Percentiles rank a stretch among this genome's conserved stretches.
Conservation (phyloP, 129 eudicot genomes). For the Centrapalus pauciflorus region DNA sequence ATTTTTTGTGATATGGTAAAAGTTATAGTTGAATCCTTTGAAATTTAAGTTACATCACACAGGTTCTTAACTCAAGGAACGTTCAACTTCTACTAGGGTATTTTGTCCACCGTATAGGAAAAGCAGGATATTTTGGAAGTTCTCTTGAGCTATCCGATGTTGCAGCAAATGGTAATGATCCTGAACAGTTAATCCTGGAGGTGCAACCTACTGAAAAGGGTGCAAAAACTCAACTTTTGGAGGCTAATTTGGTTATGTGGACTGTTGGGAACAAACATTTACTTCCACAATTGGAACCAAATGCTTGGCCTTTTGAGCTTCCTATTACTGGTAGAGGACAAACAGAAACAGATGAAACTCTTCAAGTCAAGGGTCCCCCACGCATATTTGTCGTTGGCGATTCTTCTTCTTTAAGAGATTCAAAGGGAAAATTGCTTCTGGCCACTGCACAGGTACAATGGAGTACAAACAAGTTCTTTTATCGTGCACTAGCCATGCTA, state of each 20-base stretch:
- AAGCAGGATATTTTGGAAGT: conserved; percentile 23
- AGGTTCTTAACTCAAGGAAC: conserved; percentile 87
- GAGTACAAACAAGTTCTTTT: conserved; percentile 13
- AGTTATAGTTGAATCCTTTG: neutral
- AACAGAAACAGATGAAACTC: conserved; percentile 96
- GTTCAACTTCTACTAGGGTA: conserved; percentile 74
- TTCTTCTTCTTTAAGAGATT: conserved; percentile 82
- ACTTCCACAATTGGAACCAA: conserved; percentile 64
- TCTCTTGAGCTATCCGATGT: conserved; percentile 22
- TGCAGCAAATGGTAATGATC: conserved; percentile 17
- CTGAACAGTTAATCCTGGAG: conserved; percentile 52
- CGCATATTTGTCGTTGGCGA: conserved; percentile 96
- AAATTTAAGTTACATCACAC: neutral
- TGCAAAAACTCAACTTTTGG: conserved; percentile 47
- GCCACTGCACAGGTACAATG: conserved; percentile 82
- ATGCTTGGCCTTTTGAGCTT: conserved; percentile 59
- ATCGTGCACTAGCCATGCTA: conserved; percentile 65
- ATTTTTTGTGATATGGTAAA: too few species aligned
- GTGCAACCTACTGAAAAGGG: conserved; percentile 83
- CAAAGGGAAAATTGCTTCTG: conserved; percentile 80
- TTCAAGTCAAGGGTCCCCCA: conserved; percentile 93
- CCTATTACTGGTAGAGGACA: conserved; percentile 91
- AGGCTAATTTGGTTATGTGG: conserved; percentile 93
- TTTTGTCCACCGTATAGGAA: conserved; percentile 60
- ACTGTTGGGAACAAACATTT: conserved; percentile 85